A percentile compares a stretch with the other conserved stretches of the same genome.
Conservation (phyloP, 164 flowering plant species). For the Aristolochia fimbriata region DNA sequence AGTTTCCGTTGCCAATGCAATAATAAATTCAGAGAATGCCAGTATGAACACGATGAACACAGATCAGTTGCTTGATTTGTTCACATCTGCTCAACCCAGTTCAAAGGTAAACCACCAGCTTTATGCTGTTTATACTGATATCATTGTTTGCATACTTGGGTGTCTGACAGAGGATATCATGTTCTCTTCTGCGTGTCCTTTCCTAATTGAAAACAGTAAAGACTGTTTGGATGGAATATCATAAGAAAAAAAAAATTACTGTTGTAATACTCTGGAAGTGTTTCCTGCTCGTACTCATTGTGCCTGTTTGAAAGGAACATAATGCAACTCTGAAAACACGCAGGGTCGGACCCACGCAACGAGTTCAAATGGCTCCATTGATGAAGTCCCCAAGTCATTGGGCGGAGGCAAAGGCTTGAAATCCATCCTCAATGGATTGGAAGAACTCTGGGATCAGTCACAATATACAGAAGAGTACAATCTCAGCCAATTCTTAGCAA, state of each 20-base stretch:
- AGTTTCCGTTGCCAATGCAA: slow-evolving; percentile 80
- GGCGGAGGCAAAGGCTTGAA: slow-evolving; percentile 77
- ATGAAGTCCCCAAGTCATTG: slow-evolving; percentile 31
- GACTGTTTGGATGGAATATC: too few species aligned
- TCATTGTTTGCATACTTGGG: not conserved
- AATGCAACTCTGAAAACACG: not conserved
- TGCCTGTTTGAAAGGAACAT: not conserved
- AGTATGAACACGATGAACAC: slow-evolving; percentile 98
- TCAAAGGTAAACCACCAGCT: slow-evolving; percentile 41
- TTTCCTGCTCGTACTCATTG: too few species aligned
- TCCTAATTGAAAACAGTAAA: too few species aligned
- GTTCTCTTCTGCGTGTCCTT: too few species aligned
- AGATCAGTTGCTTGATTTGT: slow-evolving; percentile 95
- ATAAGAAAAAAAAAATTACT: too few species aligned
- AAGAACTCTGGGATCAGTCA: slow-evolving; percentile 97
- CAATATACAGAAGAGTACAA: slow-evolving; percentile 94
- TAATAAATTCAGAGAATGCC: slow-evolving; percentile 92
- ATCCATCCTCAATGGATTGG: slow-evolving; percentile 80
- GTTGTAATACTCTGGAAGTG: too few species aligned
- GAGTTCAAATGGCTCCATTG: slow-evolving; percentile 25
- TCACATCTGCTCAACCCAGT: slow-evolving; percentile 57
- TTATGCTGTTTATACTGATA: not conserved
- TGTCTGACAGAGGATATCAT: not conserved
- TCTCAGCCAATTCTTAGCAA: slow-evolving; percentile 71
- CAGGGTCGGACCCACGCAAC: slow-evolving; percentile 36